Percentiles rank a stretch among this genome's conserved stretches.
These are phyloP conservation scores for Xylariaceae sp. DNA, from an alignment of 2,329 filamentous ascomycete species.

Conservation along the genomic window DNA sequence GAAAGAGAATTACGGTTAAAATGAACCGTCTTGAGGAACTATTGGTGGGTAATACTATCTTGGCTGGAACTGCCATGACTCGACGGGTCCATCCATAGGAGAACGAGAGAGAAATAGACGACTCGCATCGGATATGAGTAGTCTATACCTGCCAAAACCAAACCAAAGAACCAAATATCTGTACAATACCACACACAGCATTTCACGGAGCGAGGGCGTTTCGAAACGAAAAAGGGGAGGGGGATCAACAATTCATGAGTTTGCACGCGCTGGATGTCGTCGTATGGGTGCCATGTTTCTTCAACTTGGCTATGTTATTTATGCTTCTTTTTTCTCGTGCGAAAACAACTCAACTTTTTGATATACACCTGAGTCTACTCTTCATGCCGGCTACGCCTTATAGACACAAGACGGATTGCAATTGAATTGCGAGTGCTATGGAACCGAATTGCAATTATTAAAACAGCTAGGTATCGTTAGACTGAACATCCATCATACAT, in stretches of 20 bases:
- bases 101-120: not conserved
- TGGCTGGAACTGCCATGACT: not conserved
- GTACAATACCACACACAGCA: slow-evolving; percentile 21
- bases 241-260: slow-evolving; percentile 15
- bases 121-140: not conserved
- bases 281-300: slow-evolving; percentile 9
- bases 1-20: not conserved
- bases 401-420: no score
- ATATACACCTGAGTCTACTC: no score
- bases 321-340: slow-evolving; percentile 9
- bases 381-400: no score
- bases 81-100: not conserved
- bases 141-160: slow-evolving; percentile 2
- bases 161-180: slow-evolving; percentile 9
- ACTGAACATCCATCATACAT: no score
- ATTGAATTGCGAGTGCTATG: no score
- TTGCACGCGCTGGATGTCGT: slow-evolving; percentile 9
- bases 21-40: not conserved
- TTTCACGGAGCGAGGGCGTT: slow-evolving; percentile 31
- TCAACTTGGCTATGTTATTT: not conserved
- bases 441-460: no score
- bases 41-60: not conserved
- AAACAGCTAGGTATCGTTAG: no score
- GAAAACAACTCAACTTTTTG: slow-evolving; percentile 19
- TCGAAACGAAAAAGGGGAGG: not conserved